Evolutionary conservation across 2,329 filamentous ascomycete species (phyloP).

Genomic region (Ophiosphaerella narmari): DNA sequence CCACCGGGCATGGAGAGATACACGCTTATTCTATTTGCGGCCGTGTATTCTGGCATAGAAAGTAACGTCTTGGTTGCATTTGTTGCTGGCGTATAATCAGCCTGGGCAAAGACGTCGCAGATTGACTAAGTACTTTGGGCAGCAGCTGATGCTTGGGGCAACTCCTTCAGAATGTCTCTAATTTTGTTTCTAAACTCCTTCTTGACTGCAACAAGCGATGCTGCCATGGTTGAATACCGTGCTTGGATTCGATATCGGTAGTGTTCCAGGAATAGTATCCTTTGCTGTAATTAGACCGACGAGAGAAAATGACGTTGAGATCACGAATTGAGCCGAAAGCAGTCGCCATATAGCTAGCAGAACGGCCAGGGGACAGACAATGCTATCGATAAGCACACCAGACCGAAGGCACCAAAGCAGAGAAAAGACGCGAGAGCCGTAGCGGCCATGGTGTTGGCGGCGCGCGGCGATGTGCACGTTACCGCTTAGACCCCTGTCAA

Average conservation of each 20-base stretch:
- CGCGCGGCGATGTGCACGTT: slow-evolving; percentile 37
- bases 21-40: slow-evolving; percentile 77
- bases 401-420: slow-evolving; percentile 1
- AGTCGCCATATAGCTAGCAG: background rate
- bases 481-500: slow-evolving; percentile 25
- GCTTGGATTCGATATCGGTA: background rate
- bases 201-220: slow-evolving; percentile 69
- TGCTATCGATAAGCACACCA: slow-evolving; percentile 12
- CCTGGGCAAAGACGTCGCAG: background rate
- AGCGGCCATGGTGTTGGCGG: slow-evolving; percentile 21
- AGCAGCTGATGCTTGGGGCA: slow-evolving; percentile 66
- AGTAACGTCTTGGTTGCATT: slow-evolving; percentile 68
- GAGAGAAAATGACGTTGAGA: background rate
- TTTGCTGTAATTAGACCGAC: background rate
- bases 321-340: background rate
- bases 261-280: slow-evolving; percentile 13
- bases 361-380: background rate
- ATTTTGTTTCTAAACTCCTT: slow-evolving; percentile 74
- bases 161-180: slow-evolving; percentile 65
- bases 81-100: slow-evolving; percentile 57
- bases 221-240: slow-evolving; percentile 44
- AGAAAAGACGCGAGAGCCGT: slow-evolving; percentile 11
- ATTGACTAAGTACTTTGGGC: slow-evolving; percentile 68
- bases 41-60: slow-evolving; percentile 72
- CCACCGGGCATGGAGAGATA: slow-evolving; percentile 91